Evolutionary conservation across 805 yeast species (phyloP).

Genomic region (Pichia nanzhaoensis): DNA sequence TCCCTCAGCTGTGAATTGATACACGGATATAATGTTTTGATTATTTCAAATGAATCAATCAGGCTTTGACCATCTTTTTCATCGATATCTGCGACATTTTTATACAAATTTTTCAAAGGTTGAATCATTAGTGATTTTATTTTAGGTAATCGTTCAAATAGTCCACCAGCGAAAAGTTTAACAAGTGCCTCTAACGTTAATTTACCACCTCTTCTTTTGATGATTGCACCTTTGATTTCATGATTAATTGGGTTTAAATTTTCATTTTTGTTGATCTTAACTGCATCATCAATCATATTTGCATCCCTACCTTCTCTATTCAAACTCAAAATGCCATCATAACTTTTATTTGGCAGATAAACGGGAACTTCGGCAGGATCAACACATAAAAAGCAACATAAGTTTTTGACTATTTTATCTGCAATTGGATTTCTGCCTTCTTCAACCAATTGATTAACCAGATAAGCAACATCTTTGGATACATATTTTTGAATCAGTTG

Average conservation of each 20-base stretch:
- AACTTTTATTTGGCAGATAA: slow-evolving; percentile 56
- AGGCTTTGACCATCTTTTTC: slow-evolving; percentile 64
- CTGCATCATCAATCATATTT: slow-evolving; percentile 19
- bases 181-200: slow-evolving; percentile 59
- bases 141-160: slow-evolving; percentile 62
- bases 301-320: slow-evolving; percentile 68
- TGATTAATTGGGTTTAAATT: slow-evolving; percentile 30
- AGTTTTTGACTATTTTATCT: slow-evolving; percentile 81
- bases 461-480: slow-evolving; percentile 58
- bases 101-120: slow-evolving; percentile 39
- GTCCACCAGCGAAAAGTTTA: slow-evolving; percentile 40
- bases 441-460: slow-evolving; percentile 53
- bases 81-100: slow-evolving; percentile 29
- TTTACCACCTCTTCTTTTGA: slow-evolving; percentile 81
- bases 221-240: slow-evolving; percentile 64
- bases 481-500: slow-evolving; percentile 61
- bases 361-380: slow-evolving; percentile 96
- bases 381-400: slow-evolving; percentile 90
- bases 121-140: slow-evolving; percentile 58
- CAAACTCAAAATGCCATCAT: slow-evolving; percentile 61
- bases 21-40: slow-evolving; percentile 65
- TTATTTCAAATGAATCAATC: slow-evolving; percentile 79
- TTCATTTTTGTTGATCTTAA: not conserved
- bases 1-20: slow-evolving; percentile 43
- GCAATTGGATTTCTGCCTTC: slow-evolving; percentile 65